Evolutionary conservation across 345 rosid genomes (phyloP).

Genomic region (Physaria fendleri): DNA sequence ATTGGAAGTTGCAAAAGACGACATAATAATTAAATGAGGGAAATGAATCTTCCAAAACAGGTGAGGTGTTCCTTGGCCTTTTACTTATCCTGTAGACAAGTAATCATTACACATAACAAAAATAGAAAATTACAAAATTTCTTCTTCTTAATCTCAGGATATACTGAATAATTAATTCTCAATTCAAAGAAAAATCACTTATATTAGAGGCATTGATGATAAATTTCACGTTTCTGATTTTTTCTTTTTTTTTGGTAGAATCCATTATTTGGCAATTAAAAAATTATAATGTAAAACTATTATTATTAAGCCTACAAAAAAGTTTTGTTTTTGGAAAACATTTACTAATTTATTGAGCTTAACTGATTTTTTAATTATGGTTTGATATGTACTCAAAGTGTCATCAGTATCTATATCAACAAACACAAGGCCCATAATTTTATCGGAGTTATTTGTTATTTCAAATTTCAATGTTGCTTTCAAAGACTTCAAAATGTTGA

Average conservation of each 20-base stretch:
- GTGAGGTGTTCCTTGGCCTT: slow-evolving; percentile 28
- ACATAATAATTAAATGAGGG: slow-evolving; percentile 27
- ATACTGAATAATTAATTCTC: too few relatives aligned
- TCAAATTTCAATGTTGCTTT: not conserved
- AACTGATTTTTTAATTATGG: not conserved
- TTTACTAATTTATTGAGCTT: not conserved
- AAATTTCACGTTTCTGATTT: not conserved
- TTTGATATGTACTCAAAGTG: not conserved
- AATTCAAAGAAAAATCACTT: not conserved
- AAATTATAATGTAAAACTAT: not conserved
- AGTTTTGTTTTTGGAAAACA: not conserved
- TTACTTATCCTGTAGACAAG: slow-evolving; percentile 10
- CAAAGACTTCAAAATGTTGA: not conserved
- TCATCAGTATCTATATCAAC: not conserved
- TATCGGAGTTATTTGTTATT: not conserved
- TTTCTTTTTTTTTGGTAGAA: too few relatives aligned
- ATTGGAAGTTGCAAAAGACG: slow-evolving; percentile 24
- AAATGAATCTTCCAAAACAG: not conserved
- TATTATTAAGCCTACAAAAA: too few relatives aligned
- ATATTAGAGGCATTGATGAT: not conserved
- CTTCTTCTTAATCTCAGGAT: too few relatives aligned
- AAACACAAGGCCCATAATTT: not conserved
- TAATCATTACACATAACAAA: not conserved
- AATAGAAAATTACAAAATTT: not conserved
- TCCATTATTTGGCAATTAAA: not conserved